Conservation (phyloP, 768 basidiomycete genomes). For the Coprinopsis marcescibilis region DNA sequence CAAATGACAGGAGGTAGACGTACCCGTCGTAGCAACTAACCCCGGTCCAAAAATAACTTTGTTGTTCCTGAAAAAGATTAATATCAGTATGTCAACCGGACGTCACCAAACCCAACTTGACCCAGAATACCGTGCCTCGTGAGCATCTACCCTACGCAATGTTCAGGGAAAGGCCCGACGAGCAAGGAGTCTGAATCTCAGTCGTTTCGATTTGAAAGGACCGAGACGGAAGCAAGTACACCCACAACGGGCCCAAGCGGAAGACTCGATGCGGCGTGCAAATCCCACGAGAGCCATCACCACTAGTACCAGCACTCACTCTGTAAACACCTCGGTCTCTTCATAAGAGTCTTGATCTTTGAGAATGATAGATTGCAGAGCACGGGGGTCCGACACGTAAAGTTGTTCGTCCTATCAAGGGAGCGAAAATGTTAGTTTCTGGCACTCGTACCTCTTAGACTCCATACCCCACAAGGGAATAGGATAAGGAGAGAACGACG, state of each 20-base stretch:
- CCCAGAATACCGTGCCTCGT: no score
- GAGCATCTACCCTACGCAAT: no score
- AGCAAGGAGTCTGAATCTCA: no score
- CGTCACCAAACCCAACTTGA: no score
- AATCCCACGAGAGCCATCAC: not conserved
- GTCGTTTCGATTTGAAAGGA: no score
- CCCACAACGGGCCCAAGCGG: not conserved
- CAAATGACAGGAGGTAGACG: conserved; percentile 1
- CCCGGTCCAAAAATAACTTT: conserved; percentile 43
- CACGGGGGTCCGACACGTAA: conserved; percentile 44
- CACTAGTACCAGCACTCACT: conserved; percentile 25
- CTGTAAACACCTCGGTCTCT: conserved; percentile 37
- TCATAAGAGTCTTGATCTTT: conserved; percentile 47
- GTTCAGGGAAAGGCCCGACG: no score
- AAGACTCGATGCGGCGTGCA: not conserved
- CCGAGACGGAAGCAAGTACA: no score
- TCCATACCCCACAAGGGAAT: not conserved
- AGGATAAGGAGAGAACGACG: not conserved
- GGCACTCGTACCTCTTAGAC: no score
- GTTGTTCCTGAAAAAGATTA: conserved; percentile 29
- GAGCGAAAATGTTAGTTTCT: not conserved
- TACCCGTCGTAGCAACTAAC: conserved; percentile 35
- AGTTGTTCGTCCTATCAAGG: conserved; percentile 38
- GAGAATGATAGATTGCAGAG: conserved; percentile 40
- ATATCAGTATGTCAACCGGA: no score